Percentiles rank a stretch among this genome's conserved stretches.
These are phyloP conservation scores for Xylariaceae sp. DNA, from an alignment of 2,329 filamentous ascomycete species.

Conservation along the genomic window DNA sequence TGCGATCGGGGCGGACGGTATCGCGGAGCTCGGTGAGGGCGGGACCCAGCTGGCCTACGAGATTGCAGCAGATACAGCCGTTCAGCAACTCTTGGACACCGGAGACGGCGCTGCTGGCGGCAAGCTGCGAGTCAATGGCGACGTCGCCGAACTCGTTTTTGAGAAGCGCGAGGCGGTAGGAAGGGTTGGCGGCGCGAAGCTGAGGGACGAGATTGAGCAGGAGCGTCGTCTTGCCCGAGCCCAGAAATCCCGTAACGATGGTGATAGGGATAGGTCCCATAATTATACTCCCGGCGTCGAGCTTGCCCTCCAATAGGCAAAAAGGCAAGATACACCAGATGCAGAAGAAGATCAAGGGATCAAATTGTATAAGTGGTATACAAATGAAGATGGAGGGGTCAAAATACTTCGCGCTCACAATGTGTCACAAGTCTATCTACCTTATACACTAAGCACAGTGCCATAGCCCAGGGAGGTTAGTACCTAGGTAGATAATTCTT, in stretches of 20 bases:
- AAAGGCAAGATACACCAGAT: not conserved
- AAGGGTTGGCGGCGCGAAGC: conserved; percentile 63
- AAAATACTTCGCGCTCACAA: too few species aligned
- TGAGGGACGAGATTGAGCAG: conserved; percentile 92
- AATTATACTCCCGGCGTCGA: not conserved
- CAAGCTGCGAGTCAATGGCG: conserved; percentile 87
- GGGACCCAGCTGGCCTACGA: conserved; percentile 81
- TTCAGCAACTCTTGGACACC: conserved; percentile 91
- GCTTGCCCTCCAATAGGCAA: not conserved
- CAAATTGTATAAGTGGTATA: not conserved
- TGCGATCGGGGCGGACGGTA: conserved; percentile 62
- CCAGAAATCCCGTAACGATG: conserved; percentile 92
- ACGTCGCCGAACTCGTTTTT: conserved; percentile 99
- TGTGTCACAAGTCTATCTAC: too few species aligned
- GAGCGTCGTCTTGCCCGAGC: conserved; percentile 92
- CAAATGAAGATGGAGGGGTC: too few species aligned
- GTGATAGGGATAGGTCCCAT: conserved; percentile 80
- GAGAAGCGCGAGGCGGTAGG: conserved; percentile 84
- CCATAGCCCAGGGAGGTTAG: too few species aligned
- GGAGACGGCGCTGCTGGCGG: conserved; percentile 72
- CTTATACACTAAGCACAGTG: too few species aligned
- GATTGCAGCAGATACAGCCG: conserved; percentile 98
- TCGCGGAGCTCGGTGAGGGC: conserved; percentile 69
- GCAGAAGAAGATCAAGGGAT: not conserved
- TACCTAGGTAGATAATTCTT: too few species aligned